Percentiles rank a stretch among this genome's conserved stretches.
Conservation (phyloP, 306 rosid genomes). For the Oxytropis ochrocephala region DNA sequence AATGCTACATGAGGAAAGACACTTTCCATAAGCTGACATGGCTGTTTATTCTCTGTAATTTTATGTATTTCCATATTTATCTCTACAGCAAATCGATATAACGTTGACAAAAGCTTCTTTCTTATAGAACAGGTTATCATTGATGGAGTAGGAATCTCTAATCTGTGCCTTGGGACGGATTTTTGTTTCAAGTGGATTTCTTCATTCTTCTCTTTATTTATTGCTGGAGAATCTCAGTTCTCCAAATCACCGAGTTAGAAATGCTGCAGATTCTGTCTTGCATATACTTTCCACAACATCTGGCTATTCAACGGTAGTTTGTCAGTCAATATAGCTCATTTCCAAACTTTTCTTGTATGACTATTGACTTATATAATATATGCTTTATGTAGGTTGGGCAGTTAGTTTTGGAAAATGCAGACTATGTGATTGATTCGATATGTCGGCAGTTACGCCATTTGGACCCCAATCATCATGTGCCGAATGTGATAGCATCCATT, state of each 20-base stretch:
- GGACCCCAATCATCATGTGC: constrained; percentile 77
- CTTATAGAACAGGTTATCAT: constrained; percentile 70
- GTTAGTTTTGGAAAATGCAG: constrained; percentile 80
- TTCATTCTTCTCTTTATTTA: constrained; percentile 85
- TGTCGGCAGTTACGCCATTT: constrained; percentile 84
- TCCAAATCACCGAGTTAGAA: constrained; percentile 59
- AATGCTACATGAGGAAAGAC: constrained; percentile 76
- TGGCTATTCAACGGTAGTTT: constrained; percentile 62
- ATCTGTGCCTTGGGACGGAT: constrained; percentile 71
- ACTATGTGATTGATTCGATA: constrained; percentile 87
- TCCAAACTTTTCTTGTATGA: background rate
- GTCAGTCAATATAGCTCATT: background rate
- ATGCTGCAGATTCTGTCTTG: constrained; percentile 68
- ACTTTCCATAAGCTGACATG: constrained; percentile 21
- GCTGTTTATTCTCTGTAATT: constrained; percentile 20
- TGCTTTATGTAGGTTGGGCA: constrained; percentile 62
- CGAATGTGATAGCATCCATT: constrained; percentile 78
- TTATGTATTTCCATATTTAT: constrained; percentile 12
- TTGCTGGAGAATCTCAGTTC: constrained; percentile 88
- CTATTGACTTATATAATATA: background rate
- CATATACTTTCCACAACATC: constrained; percentile 55
- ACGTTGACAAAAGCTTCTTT: constrained; percentile 28
- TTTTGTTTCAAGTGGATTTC: constrained; percentile 79
- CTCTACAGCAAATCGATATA: constrained; percentile 8
- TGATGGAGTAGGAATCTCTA: constrained; percentile 82